A percentile compares a stretch with the other conserved stretches of the same genome.
Conservation (phyloP, 805 yeast genomes). For the Allodekkera sacchari region DNA sequence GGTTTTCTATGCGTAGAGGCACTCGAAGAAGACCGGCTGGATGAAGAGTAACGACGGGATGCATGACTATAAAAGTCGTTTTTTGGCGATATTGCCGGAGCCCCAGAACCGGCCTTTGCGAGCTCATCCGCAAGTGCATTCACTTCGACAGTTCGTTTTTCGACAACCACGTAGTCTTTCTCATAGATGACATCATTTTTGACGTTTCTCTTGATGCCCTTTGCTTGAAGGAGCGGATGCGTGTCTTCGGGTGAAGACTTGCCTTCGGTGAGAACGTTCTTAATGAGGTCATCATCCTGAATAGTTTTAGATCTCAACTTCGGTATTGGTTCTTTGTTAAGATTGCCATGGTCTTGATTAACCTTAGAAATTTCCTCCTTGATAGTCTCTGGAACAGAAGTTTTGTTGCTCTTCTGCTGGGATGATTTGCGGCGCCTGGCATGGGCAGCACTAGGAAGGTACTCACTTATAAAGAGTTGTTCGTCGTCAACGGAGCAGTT, state of each 20-base stretch:
- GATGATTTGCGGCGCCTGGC: not conserved
- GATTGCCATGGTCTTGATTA: no score
- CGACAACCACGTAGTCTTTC: conserved; percentile 89
- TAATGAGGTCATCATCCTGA: conserved; percentile 35
- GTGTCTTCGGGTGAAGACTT: conserved; percentile 27
- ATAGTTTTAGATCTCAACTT: no score
- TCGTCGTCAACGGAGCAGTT: conserved; percentile 66
- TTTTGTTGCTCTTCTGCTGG: not conserved
- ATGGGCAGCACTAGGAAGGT: conserved; percentile 24
- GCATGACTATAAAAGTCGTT: conserved; percentile 1
- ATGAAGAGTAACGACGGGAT: conserved; percentile 25
- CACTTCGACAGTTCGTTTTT: conserved; percentile 89
- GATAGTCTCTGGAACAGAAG: conserved; percentile 8
- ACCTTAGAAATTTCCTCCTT: conserved; percentile 13
- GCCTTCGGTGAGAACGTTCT: conserved; percentile 32
- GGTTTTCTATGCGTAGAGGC: conserved; percentile 43
- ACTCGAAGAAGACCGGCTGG: conserved; percentile 39
- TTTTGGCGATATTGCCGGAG: conserved; percentile 27
- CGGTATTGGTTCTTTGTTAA: no score
- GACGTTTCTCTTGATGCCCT: conserved; percentile 4
- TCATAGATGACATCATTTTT: conserved; percentile 42
- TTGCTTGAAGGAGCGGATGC: not conserved
- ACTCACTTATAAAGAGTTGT: conserved; percentile 78
- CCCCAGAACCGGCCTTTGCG: conserved; percentile 41
- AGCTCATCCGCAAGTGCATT: conserved; percentile 93